Conservation (phyloP, 1,284 basidiomycete genomes). For the Moesziomyces sp. region DNA sequence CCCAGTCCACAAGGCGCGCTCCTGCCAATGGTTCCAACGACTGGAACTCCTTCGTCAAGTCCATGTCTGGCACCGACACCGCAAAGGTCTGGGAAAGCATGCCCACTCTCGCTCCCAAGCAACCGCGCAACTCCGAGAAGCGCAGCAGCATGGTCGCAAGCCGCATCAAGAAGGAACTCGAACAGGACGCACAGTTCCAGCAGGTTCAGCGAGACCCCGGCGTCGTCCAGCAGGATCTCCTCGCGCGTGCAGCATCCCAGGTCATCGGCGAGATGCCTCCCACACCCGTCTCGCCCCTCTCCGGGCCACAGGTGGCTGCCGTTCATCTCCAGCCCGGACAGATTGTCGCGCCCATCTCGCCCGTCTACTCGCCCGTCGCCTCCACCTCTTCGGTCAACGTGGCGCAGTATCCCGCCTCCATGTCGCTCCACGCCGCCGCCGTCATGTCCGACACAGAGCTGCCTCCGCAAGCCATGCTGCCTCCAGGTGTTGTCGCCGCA, state of each 20-base stretch:
- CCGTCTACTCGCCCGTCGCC: slow-evolving; percentile 36
- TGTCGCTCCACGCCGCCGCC: slow-evolving; percentile 24
- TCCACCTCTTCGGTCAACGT: slow-evolving; percentile 34
- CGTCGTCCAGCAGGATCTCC: slow-evolving; percentile 48
- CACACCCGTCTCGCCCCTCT: slow-evolving; percentile 20
- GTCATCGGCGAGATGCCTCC: slow-evolving; percentile 54
- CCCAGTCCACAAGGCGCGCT: slow-evolving; percentile 11
- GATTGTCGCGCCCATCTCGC: slow-evolving; percentile 31
- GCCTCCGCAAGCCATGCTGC: slow-evolving; percentile 9
- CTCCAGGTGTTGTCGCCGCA: slow-evolving; percentile 8
- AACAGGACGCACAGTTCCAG: slow-evolving; percentile 58
- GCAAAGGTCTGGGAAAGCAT: slow-evolving; percentile 55
- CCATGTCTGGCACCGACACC: slow-evolving; percentile 56
- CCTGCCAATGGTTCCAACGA: slow-evolving; percentile 37
- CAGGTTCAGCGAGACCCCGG: slow-evolving; percentile 50
- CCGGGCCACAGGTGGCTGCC: slow-evolving; percentile 16
- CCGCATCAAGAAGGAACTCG: slow-evolving; percentile 55
- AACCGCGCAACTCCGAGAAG: slow-evolving; percentile 18
- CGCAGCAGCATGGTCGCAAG: slow-evolving; percentile 50
- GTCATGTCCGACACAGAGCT: slow-evolving; percentile 15
- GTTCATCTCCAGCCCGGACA: slow-evolving; percentile 39
- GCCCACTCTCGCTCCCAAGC: slow-evolving; percentile 34
- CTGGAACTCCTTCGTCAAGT: slow-evolving; percentile 58
- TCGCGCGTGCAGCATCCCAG: slow-evolving; percentile 55
- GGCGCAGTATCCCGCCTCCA: slow-evolving; percentile 19